A percentile compares a stretch with the other conserved stretches of the same genome.
Evolutionary conservation across 805 yeast genomes (phyloP).

Genomic region (Candida caryicola): DNA sequence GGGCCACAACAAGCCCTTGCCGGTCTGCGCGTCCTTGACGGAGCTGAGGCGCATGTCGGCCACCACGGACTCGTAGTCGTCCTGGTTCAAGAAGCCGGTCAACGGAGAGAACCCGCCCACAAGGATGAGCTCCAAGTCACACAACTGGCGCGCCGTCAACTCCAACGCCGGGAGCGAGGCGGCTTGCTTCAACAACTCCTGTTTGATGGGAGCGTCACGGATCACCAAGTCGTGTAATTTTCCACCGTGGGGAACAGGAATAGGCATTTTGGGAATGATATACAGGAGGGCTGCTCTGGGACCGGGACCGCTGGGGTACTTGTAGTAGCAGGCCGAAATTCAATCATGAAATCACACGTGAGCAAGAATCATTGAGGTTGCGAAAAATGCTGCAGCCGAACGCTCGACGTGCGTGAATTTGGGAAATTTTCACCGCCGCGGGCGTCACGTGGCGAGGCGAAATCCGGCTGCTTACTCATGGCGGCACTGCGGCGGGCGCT

Average conservation of each 20-base stretch:
- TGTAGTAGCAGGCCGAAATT: neutral
- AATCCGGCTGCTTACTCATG: too few species aligned
- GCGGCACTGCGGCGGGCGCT: too few species aligned
- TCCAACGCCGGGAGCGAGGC: conserved; percentile 44
- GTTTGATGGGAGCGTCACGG: conserved; percentile 68
- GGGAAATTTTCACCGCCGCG: too few species aligned
- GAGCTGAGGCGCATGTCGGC: conserved; percentile 65
- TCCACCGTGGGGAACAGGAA: conserved; percentile 87
- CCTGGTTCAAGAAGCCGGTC: conserved; percentile 62
- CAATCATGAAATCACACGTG: neutral
- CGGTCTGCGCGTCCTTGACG: conserved; percentile 26
- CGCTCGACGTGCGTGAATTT: too few species aligned
- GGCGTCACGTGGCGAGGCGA: too few species aligned
- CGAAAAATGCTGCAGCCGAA: too few species aligned
- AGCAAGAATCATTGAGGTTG: neutral
- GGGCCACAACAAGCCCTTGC: conserved; percentile 77
- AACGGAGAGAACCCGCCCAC: conserved; percentile 94
- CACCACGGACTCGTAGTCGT: conserved; percentile 68
- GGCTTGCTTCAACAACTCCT: conserved; percentile 57
- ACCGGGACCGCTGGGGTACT: neutral
- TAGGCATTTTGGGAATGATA: conserved; percentile 44
- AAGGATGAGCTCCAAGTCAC: conserved; percentile 87
- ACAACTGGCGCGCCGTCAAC: conserved; percentile 83
- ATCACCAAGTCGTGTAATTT: conserved; percentile 76
- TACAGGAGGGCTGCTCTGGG: too few species aligned